Conservation (phyloP, 2,329 filamentous ascomycete genomes). For the Nigrospora sphaerica region DNA sequence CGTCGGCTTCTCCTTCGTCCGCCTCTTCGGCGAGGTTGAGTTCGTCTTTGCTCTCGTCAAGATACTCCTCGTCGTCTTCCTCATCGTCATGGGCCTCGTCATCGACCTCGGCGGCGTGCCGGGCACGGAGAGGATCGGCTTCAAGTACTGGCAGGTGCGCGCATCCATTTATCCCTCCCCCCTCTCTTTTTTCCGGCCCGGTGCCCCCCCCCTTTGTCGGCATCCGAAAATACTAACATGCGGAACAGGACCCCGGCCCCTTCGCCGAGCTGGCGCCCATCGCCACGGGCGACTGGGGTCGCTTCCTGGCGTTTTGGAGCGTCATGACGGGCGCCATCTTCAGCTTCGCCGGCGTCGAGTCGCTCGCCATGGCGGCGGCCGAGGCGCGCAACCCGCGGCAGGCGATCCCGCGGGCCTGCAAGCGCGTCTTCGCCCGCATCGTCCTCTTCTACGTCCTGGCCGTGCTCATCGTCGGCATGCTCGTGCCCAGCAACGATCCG, state of each 20-base stretch:
- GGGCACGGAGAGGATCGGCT: conserved; percentile 52
- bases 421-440: conserved; percentile 76
- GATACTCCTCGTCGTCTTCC: conserved; percentile 50
- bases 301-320: conserved; percentile 54
- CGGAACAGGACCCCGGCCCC: conserved; percentile 45
- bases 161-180: background rate
- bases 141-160: conserved; percentile 55
- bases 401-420: conserved; percentile 71
- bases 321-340: conserved; percentile 58
- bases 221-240: no score
- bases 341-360: conserved; percentile 69
- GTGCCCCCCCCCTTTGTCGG: background rate
- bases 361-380: conserved; percentile 71
- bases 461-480: conserved; percentile 69
- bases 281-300: conserved; percentile 47
- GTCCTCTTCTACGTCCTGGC: conserved; percentile 71
- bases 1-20: conserved; percentile 46
- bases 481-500: conserved; percentile 62
- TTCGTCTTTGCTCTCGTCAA: conserved; percentile 52
- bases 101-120: conserved; percentile 56
- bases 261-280: conserved; percentile 54
- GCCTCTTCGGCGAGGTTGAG: conserved; percentile 51
- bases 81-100: conserved; percentile 57
- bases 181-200: background rate
- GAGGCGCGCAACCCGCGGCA: conserved; percentile 74